Evolutionary conservation across 805 yeast species (phyloP).

Genomic region (Wickerhamomyces chambardii): DNA sequence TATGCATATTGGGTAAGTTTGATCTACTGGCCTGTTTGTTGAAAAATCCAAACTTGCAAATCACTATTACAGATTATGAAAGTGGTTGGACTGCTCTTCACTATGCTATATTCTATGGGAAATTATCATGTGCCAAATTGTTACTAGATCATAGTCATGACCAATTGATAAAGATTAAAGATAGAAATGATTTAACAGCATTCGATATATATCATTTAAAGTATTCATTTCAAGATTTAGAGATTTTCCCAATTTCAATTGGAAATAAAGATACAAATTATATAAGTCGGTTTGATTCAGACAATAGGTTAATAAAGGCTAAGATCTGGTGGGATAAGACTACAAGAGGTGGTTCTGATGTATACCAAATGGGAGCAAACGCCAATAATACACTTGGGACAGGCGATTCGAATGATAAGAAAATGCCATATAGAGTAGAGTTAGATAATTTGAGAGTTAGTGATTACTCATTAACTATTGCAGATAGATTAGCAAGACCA

Average conservation of each 20-base stretch:
- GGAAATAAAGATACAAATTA: conserved; percentile 15
- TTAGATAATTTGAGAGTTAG: conserved; percentile 7
- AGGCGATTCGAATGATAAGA: conserved; percentile 50
- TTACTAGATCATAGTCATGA: conserved; percentile 24
- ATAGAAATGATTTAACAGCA: conserved; percentile 66
- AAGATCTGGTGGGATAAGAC: conserved; percentile 30
- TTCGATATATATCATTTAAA: conserved; percentile 40
- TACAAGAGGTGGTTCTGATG: conserved; percentile 44
- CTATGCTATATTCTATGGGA: conserved; percentile 49
- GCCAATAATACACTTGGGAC: conserved; percentile 56
- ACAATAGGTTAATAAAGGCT: conserved; percentile 1
- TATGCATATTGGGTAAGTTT: conserved; percentile 39
- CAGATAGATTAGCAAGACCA: conserved; percentile 26
- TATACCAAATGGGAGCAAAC: conserved; percentile 57
- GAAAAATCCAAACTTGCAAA: conserved; percentile 36
- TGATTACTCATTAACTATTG: conserved; percentile 9
- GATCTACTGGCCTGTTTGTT: conserved; percentile 38
- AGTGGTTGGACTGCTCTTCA: conserved; percentile 81
- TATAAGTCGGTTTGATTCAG: conserved; percentile 6
- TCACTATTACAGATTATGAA: conserved; percentile 50
- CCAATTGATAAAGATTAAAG: conserved; percentile 43
- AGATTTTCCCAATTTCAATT: conserved; percentile 33
- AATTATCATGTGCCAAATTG: conserved; percentile 42
- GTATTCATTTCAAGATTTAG: conserved; percentile 32
- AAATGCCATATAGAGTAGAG: conserved; percentile 30